Evolutionary conservation across 73 alveolate genomes (phyloP).

Genomic region (Blepharisma stoltei): DNA sequence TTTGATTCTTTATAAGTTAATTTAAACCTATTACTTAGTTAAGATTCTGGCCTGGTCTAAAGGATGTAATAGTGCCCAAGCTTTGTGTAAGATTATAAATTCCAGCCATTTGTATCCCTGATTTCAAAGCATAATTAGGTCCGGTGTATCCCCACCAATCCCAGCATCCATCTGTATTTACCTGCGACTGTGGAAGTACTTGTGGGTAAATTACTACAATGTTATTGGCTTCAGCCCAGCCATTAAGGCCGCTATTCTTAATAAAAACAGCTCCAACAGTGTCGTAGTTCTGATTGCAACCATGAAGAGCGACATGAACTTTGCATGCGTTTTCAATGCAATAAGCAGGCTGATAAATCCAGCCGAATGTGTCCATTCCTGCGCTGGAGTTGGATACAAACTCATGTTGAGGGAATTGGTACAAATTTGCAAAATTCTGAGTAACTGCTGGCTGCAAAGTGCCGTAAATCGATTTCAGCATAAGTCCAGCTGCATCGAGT

Average conservation of each 20-base stretch:
- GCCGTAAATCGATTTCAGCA: slow-evolving; percentile 20
- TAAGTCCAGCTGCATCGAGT: slow-evolving; percentile 33
- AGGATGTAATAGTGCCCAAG: no score
- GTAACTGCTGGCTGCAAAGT: slow-evolving; percentile 12
- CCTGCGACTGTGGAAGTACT: slow-evolving; percentile 22
- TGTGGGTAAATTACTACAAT: slow-evolving; percentile 51
- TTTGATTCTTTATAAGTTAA: slow-evolving; percentile 27
- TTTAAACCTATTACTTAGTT: no score
- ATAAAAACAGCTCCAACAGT: slow-evolving; percentile 39
- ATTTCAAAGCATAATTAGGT: slow-evolving; percentile 32
- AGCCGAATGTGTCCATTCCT: slow-evolving; percentile 32
- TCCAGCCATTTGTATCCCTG: slow-evolving; percentile 35
- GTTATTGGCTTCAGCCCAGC: slow-evolving; percentile 53
- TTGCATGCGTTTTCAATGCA: slow-evolving; percentile 39
- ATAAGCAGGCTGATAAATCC: slow-evolving; percentile 47
- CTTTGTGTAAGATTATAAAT: slow-evolving; percentile 18
- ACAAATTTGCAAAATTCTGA: slow-evolving; percentile 12
- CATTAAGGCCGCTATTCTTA: slow-evolving; percentile 42
- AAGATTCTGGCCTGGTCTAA: no score
- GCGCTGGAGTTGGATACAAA: slow-evolving; percentile 19
- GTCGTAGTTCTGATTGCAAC: slow-evolving; percentile 42
- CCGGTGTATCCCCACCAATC: slow-evolving; percentile 57
- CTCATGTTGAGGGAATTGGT: slow-evolving; percentile 29
- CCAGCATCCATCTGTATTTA: slow-evolving; percentile 50
- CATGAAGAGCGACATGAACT: slow-evolving; percentile 53